Evolutionary conservation across 2,329 filamentous ascomycete genomes (phyloP), one percentile per base, ranked within the genome.

Genomic region (Ascochyta rabiei): DNA sequence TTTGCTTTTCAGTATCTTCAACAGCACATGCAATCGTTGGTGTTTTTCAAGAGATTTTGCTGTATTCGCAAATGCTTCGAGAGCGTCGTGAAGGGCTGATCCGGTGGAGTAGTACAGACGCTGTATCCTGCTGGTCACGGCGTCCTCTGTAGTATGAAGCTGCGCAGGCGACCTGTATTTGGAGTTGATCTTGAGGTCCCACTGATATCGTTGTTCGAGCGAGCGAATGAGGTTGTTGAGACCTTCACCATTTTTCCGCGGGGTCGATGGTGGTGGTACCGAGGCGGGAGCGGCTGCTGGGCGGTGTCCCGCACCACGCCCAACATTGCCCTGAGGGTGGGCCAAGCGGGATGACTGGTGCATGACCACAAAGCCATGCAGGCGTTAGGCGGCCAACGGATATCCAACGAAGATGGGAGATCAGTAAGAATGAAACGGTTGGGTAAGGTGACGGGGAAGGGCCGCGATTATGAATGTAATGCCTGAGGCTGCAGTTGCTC

Each of bases 401-500:
- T 10, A 12, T 18, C 34, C 30, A 31, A 47, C 42, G n/a, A 23
- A 34, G 26, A 12, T 13, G 18, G 9, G 19, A 31, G 5, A 35
- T 4, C 15, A 24, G 31, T 21, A 23, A 18, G 13, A 46, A 34
- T 28, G 9, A 42, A 33, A n/a, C 26, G 33, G 40, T 8, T 30
- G n/a, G 28, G 16, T 46, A 18, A 45, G 33, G 35, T 50, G 24
- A 18, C 18, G 38, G 47, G 44, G 38, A 16, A 28, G 42, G 39
- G 35, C 12, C 28, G 28, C 26, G 9, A 28, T 10, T 10, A 31
- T 19, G 31, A 57, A 60, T 58, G 57, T 48, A 46, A 42, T 68
- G 62, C 67, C 67, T 68, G 47, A 67, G 64, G 64, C 64, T 48
- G 47, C 52, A 49, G 44, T 61, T 57, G 57, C 54, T 60, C 46